Percentiles rank a stretch among this genome's conserved stretches.
phyloP scores from a whole-genome alignment of 768 basidiomycete genomes.

The Auriculariales sp. region DNA sequence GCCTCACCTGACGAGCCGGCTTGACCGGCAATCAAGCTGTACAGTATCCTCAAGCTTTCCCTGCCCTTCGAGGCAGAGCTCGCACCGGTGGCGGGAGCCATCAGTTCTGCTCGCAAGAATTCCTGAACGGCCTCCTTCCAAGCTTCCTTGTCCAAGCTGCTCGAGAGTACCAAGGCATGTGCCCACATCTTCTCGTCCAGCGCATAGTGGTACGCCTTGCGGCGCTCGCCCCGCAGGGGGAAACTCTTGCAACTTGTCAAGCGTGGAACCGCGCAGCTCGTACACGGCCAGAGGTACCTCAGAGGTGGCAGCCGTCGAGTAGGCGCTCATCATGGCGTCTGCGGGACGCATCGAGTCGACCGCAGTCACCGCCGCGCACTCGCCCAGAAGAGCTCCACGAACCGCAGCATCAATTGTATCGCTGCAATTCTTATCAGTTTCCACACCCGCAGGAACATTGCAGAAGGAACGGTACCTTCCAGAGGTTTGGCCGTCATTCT shows the following conservation, averaged over 20 bases:
- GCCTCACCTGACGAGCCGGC: conserved; percentile 58
- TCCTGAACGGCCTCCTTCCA: conserved; percentile 87
- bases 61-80: conserved; percentile 30
- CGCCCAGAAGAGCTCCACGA: conserved; percentile 44
- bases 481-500: conserved; percentile 75
- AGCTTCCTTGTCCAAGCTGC: conserved; percentile 80
- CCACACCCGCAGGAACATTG: conserved; percentile 2
- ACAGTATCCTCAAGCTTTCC: conserved; percentile 66
- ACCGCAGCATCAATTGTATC: conserved; percentile 60
- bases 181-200: conserved; percentile 85
- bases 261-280: conserved; percentile 41
- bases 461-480: conserved; percentile 54
- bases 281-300: conserved; percentile 45
- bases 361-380: neutral
- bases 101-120: conserved; percentile 66
- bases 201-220: conserved; percentile 77
- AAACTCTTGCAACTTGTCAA: conserved; percentile 70
- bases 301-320: conserved; percentile 12
- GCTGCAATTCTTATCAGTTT: no score
- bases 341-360: neutral
- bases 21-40: conserved; percentile 75
- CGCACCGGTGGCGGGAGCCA: conserved; percentile 10
- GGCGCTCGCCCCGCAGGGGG: conserved; percentile 71
- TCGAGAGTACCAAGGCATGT: conserved; percentile 90
- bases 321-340: conserved; percentile 10